These are phyloP conservation scores for Berberis vulgaris DNA, from an alignment of 164 flowering plant genomes.

Conservation along the genomic window DNA sequence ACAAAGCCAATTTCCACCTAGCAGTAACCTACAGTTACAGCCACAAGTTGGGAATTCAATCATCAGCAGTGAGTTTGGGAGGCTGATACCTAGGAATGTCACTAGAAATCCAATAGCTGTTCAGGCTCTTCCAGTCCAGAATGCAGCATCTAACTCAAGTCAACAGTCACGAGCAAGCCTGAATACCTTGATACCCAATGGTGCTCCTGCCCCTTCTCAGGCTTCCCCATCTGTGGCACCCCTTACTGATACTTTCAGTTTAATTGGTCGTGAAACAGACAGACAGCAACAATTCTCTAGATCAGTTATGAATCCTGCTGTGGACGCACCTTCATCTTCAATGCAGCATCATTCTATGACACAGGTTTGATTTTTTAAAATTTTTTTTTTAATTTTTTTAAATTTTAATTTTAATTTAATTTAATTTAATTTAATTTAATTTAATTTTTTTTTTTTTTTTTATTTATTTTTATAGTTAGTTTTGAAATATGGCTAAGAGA, in stretches of 20 bases:
- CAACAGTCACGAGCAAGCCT: conserved; percentile 21
- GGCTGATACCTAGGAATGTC: conserved; percentile 25
- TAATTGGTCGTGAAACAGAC: conserved; percentile 17
- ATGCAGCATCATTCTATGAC: conserved; percentile 17
- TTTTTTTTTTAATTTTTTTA: no score
- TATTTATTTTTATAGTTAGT: no score
- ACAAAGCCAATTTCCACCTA: conserved; percentile 18
- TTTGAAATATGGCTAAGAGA: no score
- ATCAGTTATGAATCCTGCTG: conserved; percentile 10
- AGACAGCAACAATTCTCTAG: conserved; percentile 30
- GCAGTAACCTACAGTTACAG: conserved; percentile 25
- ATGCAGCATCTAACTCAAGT: conserved; percentile 16
- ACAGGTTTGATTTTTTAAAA: conserved; percentile 22
- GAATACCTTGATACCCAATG: conserved; percentile 12
- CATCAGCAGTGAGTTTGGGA: conserved; percentile 26
- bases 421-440: no score
- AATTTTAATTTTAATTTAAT: no score
- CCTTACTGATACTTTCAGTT: conserved; percentile 10
- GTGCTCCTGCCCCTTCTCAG: conserved; percentile 18
- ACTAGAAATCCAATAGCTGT: conserved; percentile 45
- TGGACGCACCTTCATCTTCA: conserved; percentile 21
- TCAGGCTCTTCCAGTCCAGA: conserved; percentile 62
- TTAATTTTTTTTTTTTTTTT: no score
- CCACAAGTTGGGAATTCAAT: conserved; percentile 24
- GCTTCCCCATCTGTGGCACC: conserved; percentile 12